A percentile compares a stretch with the other conserved stretches of the same genome.
phyloP scores from a whole-genome alignment of 2,329 filamentous ascomycete species.

The Metarhizium rileyi region DNA sequence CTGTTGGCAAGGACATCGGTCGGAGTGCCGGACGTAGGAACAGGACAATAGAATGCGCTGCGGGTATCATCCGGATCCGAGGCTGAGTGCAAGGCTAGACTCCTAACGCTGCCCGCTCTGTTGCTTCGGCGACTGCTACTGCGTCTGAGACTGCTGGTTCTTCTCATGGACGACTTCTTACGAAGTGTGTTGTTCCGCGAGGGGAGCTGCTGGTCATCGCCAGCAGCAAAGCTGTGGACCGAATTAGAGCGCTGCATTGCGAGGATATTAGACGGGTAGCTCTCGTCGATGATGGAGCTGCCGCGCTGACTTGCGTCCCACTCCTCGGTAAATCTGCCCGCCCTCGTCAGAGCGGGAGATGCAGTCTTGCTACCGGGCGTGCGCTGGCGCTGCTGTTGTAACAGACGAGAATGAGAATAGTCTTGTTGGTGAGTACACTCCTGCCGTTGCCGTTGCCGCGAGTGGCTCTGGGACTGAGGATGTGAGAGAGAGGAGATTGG shows the following conservation, averaged over 20 bases:
- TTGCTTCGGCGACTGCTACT: constrained; percentile 73
- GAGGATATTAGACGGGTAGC: constrained; percentile 12
- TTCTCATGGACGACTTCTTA: constrained; percentile 74
- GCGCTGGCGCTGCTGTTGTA: constrained; percentile 13
- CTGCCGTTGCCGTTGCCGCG: constrained; percentile 8
- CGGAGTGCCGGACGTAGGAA: constrained; percentile 78
- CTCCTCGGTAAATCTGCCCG: constrained; percentile 56
- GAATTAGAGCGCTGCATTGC: constrained; percentile 53
- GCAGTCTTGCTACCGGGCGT: not conserved
- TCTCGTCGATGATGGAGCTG: constrained; percentile 50
- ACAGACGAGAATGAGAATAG: constrained; percentile 10
- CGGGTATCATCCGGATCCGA: constrained; percentile 61
- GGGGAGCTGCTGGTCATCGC: constrained; percentile 33
- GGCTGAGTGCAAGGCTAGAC: constrained; percentile 61
- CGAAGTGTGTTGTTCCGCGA: constrained; percentile 64
- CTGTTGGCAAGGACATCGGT: constrained; percentile 80
- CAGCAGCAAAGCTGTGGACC: constrained; percentile 40
- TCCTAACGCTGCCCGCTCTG: constrained; percentile 78
- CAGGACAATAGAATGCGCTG: constrained; percentile 81
- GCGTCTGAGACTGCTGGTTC: constrained; percentile 64
- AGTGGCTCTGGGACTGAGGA: constrained; percentile 1
- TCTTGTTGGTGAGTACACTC: constrained; percentile 5
- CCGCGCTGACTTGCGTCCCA: constrained; percentile 61
- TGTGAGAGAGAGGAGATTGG: constrained; percentile 5
- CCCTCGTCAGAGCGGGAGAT: constrained; percentile 1